Percentiles rank a stretch among this genome's conserved stretches.
Conservation (phyloP, 2,329 filamentous ascomycete genomes). For the Tricladium varicosporioides region DNA sequence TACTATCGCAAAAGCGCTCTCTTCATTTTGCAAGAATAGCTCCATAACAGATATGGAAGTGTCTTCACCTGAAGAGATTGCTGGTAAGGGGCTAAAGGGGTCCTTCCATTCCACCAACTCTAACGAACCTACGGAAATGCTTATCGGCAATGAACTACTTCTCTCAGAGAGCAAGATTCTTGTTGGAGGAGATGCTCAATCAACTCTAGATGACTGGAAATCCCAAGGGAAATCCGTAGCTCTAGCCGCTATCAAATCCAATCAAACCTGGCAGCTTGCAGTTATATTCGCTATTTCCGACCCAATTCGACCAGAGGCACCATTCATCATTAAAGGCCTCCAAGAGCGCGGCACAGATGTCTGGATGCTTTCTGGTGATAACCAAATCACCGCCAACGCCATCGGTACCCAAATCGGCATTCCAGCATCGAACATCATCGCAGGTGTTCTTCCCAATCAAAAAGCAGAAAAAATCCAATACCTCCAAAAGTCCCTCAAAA, state of each 20-base stretch:
- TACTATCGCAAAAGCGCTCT: constrained; percentile 69
- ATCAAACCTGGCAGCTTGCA: constrained; percentile 49
- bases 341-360: constrained; percentile 66
- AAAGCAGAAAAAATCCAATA: constrained; percentile 72
- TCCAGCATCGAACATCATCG: constrained; percentile 69
- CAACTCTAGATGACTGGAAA: constrained; percentile 55
- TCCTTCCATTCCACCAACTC: constrained; percentile 38
- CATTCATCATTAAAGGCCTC: constrained; percentile 61
- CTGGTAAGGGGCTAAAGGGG: constrained; percentile 69
- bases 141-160: constrained; percentile 73
- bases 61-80: constrained; percentile 58
- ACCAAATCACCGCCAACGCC: constrained; percentile 76
- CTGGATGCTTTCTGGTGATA: constrained; percentile 94
- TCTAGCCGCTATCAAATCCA: constrained; percentile 44
- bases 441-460: constrained; percentile 80
- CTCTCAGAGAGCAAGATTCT: constrained; percentile 50
- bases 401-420: constrained; percentile 79
- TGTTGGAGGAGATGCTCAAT: constrained; percentile 37
- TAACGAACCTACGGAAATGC: constrained; percentile 41
- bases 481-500: constrained; percentile 45
- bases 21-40: constrained; percentile 53
- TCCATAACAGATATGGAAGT: constrained; percentile 35
- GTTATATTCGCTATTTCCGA: constrained; percentile 77
- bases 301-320: constrained; percentile 72
- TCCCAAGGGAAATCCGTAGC: constrained; percentile 62